Percentiles rank a stretch among this genome's conserved stretches.
These are phyloP conservation scores for Solanum boliviense DNA, from an alignment of 257 asterid genomes.

Conservation along the genomic window DNA sequence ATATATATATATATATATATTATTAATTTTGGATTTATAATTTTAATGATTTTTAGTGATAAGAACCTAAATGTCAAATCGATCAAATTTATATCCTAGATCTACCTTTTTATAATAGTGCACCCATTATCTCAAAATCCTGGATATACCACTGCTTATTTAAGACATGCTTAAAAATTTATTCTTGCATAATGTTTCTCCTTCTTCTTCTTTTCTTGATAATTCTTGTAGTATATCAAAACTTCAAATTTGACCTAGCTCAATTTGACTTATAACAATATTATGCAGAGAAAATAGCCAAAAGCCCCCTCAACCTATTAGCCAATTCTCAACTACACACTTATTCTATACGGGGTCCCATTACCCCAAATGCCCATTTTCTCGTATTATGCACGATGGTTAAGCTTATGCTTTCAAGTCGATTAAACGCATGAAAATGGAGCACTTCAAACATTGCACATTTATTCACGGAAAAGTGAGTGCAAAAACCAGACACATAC, in stretches of 20 bases:
- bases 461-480: neutral
- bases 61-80: no score
- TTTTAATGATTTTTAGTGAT: no score
- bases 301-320: no score
- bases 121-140: no score
- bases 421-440: neutral
- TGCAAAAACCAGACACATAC: neutral
- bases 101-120: no score
- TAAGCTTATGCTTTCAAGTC: neutral
- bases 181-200: neutral
- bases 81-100: no score
- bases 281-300: no score
- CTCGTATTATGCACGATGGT: neutral
- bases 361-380: no score
- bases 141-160: neutral
- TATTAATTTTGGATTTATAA: no score
- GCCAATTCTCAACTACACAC: no score
- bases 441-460: neutral
- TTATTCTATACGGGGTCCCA: no score
- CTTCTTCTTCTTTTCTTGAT: neutral
- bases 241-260: neutral
- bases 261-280: neutral
- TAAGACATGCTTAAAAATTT: neutral
- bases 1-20: no score
- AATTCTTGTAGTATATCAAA: neutral